Conservation (phyloP, 176 grass and related monocot species). For the Panicum miliaceum region DNA sequence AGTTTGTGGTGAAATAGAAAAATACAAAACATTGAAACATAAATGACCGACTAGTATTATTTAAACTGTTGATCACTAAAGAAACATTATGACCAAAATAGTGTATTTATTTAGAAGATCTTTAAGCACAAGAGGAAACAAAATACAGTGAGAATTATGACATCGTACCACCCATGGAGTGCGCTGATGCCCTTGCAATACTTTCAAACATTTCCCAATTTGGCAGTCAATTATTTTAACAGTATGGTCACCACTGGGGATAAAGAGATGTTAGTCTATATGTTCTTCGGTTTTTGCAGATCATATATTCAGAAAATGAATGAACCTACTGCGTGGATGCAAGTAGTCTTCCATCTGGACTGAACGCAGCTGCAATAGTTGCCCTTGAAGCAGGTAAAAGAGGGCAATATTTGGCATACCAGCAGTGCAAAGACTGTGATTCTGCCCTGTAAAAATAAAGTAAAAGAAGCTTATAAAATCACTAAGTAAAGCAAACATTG, state of each 20-base stretch:
- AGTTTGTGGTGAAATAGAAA: slow-evolving; percentile 16
- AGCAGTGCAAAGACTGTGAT: slow-evolving; percentile 68
- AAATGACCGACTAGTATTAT: slow-evolving; percentile 13
- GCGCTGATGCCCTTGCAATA: slow-evolving; percentile 86
- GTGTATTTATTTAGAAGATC: slow-evolving; percentile 27
- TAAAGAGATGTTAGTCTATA: slow-evolving; percentile 50
- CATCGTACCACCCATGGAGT: slow-evolving; percentile 96
- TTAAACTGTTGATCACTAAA: slow-evolving; percentile 1
- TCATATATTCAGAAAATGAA: slow-evolving; percentile 22
- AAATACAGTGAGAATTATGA: slow-evolving; percentile 18
- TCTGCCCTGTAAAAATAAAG: slow-evolving; percentile 68
- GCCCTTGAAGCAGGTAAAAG: slow-evolving; percentile 83
- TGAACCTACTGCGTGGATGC: slow-evolving; percentile 93
- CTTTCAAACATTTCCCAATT: slow-evolving; percentile 91
- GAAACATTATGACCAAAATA: slow-evolving; percentile 7
- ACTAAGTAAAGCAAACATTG: background rate
- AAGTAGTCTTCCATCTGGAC: slow-evolving; percentile 87
- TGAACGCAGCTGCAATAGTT: slow-evolving; percentile 98
- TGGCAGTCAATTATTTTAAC: slow-evolving; percentile 98
- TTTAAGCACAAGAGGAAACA: slow-evolving; percentile 12
- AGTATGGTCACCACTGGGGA: slow-evolving; percentile 88
- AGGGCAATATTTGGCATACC: slow-evolving; percentile 86
- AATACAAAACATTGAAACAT: slow-evolving; percentile 3
- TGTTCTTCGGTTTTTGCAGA: slow-evolving; percentile 22
- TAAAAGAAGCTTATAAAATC: slow-evolving; percentile 25